These are phyloP conservation scores for Citrus reticulata DNA, from an alignment of 345 rosid genomes.

Conservation along the genomic window DNA sequence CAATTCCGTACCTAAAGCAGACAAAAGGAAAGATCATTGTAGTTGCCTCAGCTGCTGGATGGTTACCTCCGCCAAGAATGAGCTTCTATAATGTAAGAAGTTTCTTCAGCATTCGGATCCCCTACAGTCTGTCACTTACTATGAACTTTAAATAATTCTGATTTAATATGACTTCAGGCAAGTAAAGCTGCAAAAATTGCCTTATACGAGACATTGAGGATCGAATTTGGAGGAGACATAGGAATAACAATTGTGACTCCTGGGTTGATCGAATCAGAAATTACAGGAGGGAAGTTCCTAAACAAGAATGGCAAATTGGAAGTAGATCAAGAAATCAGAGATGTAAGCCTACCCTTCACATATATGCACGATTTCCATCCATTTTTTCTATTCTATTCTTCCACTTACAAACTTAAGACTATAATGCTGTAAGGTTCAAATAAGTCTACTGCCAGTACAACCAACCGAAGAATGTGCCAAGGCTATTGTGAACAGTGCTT, in stretches of 20 bases:
- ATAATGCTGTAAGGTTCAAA: constrained; percentile 16
- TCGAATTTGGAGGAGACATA: constrained; percentile 32
- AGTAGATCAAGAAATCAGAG: constrained; percentile 37
- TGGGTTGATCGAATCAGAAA: constrained; percentile 34
- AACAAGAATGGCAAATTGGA: constrained; percentile 35
- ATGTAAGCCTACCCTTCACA: constrained; percentile 25
- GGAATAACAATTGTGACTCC: constrained; percentile 56
- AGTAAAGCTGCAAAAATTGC: constrained; percentile 53
- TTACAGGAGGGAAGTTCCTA: constrained; percentile 40
- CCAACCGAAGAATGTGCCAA: constrained; percentile 18
- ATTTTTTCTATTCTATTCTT: neutral
- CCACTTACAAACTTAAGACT: neutral
- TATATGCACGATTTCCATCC: neutral
- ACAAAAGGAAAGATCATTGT: constrained; percentile 46
- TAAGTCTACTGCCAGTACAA: constrained; percentile 25
- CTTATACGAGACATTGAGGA: constrained; percentile 40
- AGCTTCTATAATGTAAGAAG: constrained; percentile 41
- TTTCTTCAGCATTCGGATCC: neutral
- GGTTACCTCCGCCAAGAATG: constrained; percentile 38
- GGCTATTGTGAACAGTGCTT: constrained; percentile 38
- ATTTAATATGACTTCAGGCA: constrained; percentile 28
- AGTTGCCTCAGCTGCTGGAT: constrained; percentile 40
- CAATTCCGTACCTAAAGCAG: constrained; percentile 35
- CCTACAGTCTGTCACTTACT: neutral
- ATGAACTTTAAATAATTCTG: neutral